These are phyloP conservation scores for Termitomyces sp. DNA, from an alignment of 768 basidiomycete genomes.

Conservation along the genomic window DNA sequence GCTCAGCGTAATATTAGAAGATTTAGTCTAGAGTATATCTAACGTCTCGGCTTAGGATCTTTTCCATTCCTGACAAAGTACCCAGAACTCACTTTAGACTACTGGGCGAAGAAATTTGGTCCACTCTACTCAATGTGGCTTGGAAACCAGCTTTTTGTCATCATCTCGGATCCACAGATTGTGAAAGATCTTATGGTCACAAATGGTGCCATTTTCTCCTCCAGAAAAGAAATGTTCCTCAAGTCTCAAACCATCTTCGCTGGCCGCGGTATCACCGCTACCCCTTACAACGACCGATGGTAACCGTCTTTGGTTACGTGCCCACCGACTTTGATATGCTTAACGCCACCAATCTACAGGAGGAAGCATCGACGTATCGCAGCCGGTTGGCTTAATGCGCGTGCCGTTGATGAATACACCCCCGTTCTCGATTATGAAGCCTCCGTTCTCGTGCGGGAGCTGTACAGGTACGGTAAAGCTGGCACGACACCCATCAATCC, in stretches of 20 bases:
- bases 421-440: slow-evolving; percentile 34
- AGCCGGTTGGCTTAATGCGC: slow-evolving; percentile 22
- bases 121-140: slow-evolving; percentile 40
- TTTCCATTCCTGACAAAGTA: slow-evolving; percentile 35
- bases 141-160: slow-evolving; percentile 41
- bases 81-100: slow-evolving; percentile 36
- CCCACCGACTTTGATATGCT: not conserved
- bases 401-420: slow-evolving; percentile 30
- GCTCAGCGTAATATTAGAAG: not conserved
- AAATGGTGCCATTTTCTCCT: slow-evolving; percentile 41
- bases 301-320: slow-evolving; percentile 3
- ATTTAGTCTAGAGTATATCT: not conserved
- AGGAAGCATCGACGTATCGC: slow-evolving; percentile 38
- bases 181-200: slow-evolving; percentile 39
- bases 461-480: slow-evolving; percentile 26
- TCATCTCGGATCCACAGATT: slow-evolving; percentile 37
- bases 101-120: slow-evolving; percentile 39
- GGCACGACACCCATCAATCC: slow-evolving; percentile 32
- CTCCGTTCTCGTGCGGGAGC: slow-evolving; percentile 28
- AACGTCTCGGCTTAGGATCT: slow-evolving; percentile 16
- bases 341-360: slow-evolving; percentile 20
- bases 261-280: slow-evolving; percentile 38
- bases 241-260: slow-evolving; percentile 39
- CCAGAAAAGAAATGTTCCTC: slow-evolving; percentile 39
- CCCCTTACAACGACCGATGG: slow-evolving; percentile 39